These are phyloP conservation scores for Silene latifolia DNA, from an alignment of 148 eudicot species.

Conservation along the genomic window DNA sequence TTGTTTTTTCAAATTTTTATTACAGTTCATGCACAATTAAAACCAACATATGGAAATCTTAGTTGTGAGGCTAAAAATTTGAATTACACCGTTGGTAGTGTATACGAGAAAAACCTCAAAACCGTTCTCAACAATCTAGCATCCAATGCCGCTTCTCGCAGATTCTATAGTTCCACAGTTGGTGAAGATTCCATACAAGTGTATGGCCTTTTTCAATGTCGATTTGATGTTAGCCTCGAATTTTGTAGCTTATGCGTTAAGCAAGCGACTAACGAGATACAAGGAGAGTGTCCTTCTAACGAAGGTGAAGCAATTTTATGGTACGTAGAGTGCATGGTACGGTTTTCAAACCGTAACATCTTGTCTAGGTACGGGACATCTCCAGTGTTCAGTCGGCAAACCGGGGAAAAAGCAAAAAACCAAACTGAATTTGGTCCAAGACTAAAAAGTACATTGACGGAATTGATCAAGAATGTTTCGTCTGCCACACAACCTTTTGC, in stretches of 20 bases:
- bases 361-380: neutral
- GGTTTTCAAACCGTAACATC: constrained; percentile 20
- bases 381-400: neutral
- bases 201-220: constrained; percentile 9
- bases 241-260: constrained; percentile 8
- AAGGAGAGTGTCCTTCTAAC: neutral
- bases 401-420: neutral
- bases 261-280: neutral
- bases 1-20: neutral
- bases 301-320: constrained; percentile 19
- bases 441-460: neutral
- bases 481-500: neutral
- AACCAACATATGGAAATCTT: neutral
- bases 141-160: neutral
- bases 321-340: constrained; percentile 24
- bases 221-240: neutral
- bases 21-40: neutral
- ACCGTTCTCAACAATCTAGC: neutral
- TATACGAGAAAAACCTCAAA: constrained; percentile 2
- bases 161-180: neutral
- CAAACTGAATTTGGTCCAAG: neutral
- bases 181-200: constrained; percentile 9
- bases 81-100: constrained; percentile 4
- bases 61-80: neutral
- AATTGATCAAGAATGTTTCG: neutral